These are phyloP conservation scores for Cercospora sesami DNA, from an alignment of 2,329 filamentous ascomycete species.

Conservation along the genomic window DNA sequence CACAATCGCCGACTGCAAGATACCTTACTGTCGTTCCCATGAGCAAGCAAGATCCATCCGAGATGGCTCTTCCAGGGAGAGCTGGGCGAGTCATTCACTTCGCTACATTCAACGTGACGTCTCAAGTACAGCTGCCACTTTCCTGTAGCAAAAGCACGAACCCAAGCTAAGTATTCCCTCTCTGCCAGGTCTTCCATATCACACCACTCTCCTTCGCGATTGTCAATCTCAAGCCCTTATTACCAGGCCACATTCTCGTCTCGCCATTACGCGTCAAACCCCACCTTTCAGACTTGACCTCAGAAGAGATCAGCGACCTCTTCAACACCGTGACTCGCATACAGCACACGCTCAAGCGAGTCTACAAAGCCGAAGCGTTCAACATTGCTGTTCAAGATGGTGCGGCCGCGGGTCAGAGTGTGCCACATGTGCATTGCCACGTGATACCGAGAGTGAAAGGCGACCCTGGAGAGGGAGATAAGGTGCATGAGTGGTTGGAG, in stretches of 20 bases:
- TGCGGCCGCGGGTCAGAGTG: conserved; percentile 84
- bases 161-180: conserved; percentile 18
- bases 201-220: conserved; percentile 80
- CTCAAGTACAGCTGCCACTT: conserved; percentile 39
- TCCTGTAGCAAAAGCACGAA: conserved; percentile 4
- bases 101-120: conserved; percentile 48
- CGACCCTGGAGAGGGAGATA: conserved; percentile 65
- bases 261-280: conserved; percentile 67
- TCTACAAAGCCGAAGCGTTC: conserved; percentile 69
- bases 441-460: conserved; percentile 71
- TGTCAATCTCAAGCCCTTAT: conserved; percentile 91
- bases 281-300: conserved; percentile 72
- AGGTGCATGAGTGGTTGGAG: conserved; percentile 80
- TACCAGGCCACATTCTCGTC: conserved; percentile 90
- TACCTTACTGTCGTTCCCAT: background rate
- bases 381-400: conserved; percentile 97
- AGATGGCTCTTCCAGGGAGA: conserved; percentile 6
- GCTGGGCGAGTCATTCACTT: conserved; percentile 45
- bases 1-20: background rate
- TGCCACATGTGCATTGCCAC: conserved; percentile 90
- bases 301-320: conserved; percentile 75
- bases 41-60: conserved; percentile 8
- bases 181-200: conserved; percentile 75
- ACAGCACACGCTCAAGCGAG: conserved; percentile 68
- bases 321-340: conserved; percentile 76